Conservation (phyloP, 129 eudicot genomes). For the Ambrosia artemisiifolia region DNA sequence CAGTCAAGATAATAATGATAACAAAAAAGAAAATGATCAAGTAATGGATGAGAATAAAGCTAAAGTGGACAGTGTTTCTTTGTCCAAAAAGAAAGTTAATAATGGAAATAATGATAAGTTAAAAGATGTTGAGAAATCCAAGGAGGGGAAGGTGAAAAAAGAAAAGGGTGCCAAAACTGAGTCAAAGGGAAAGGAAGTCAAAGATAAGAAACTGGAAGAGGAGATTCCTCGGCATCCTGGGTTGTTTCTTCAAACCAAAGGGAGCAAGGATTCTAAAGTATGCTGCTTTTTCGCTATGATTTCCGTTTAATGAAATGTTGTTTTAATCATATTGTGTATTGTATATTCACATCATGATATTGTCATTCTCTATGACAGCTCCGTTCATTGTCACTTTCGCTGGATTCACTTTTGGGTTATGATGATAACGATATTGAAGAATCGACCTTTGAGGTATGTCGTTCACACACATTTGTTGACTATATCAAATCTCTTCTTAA, state of each 20-base stretch:
- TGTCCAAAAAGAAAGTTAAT: constrained; percentile 32
- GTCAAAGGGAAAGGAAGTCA: constrained; percentile 42
- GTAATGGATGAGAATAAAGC: constrained; percentile 40
- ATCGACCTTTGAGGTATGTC: constrained; percentile 79
- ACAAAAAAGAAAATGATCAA: constrained; percentile 16
- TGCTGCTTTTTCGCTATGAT: constrained; percentile 11
- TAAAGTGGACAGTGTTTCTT: constrained; percentile 39
- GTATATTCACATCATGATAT: neutral
- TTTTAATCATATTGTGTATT: neutral
- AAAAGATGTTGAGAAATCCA: constrained; percentile 40
- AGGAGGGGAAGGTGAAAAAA: constrained; percentile 57
- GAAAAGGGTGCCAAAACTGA: constrained; percentile 50
- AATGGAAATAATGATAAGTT: constrained; percentile 38
- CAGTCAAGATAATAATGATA: constrained; percentile 31
- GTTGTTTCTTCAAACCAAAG: constrained; percentile 69
- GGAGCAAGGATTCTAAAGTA: constrained; percentile 71
- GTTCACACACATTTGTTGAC: neutral
- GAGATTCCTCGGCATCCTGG: constrained; percentile 97
- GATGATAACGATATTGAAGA: constrained; percentile 83
- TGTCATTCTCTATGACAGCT: constrained; percentile 43
- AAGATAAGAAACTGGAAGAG: constrained; percentile 58
- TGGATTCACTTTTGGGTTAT: constrained; percentile 92
- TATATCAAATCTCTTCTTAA: neutral
- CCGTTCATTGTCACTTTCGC: constrained; percentile 79
- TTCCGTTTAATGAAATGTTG: neutral